Evolutionary conservation across 75 land plant genomes (phyloP).

Genomic region (Pinus albicaulis): DNA sequence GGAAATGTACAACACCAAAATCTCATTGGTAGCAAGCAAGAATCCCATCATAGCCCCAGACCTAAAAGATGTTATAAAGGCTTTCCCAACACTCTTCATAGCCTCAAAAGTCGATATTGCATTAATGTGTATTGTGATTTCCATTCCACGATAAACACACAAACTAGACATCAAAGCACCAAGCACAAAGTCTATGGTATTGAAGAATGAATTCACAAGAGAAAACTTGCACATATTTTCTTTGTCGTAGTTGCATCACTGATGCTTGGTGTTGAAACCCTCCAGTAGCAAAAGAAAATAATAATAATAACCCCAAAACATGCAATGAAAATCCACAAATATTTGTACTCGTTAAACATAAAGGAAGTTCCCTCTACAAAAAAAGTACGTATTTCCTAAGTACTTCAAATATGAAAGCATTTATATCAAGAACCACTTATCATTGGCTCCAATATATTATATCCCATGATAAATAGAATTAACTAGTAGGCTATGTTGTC

Average conservation of each 20-base stretch:
- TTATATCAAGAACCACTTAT: no score
- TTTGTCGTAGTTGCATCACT: constrained; percentile 42
- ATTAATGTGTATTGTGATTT: constrained; percentile 62
- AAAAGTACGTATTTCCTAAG: no score
- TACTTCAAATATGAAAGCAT: no score
- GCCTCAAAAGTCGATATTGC: constrained; percentile 76
- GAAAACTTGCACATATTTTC: constrained; percentile 37
- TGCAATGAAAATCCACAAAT: constrained; percentile 56
- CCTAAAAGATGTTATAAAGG: constrained; percentile 60
- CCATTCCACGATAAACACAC: constrained; percentile 70
- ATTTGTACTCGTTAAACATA: constrained; percentile 62
- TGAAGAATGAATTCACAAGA: constrained; percentile 65
- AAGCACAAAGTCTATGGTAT: constrained; percentile 59
- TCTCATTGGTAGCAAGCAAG: constrained; percentile 59
- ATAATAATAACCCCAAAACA: constrained; percentile 60
- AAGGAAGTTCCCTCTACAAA: constrained; percentile 64
- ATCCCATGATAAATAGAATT: no score
- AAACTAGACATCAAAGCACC: constrained; percentile 69
- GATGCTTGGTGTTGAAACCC: constrained; percentile 55
- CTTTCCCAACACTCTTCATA: constrained; percentile 60
- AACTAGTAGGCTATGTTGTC: no score
- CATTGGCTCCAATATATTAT: no score
- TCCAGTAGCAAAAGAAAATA: constrained; percentile 62
- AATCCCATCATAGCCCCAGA: constrained; percentile 68
- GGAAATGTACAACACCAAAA: constrained; percentile 48